Evolutionary conservation across 768 basidiomycete species (phyloP), one percentile per base, ranked within the genome.

Genomic region (Termitomyces heimii): DNA sequence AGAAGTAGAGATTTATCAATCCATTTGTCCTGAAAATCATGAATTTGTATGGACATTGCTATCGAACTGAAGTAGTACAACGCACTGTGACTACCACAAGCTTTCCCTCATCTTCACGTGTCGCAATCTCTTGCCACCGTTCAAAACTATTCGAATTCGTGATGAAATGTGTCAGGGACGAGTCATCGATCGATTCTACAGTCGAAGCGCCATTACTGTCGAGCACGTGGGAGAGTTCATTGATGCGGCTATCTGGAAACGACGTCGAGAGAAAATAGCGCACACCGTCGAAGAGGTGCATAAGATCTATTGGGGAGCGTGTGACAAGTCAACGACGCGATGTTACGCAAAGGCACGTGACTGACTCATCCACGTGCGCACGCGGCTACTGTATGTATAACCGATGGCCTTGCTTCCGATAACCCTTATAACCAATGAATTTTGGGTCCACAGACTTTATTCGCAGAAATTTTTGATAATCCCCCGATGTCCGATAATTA

Each of bases 1-100:
- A 88, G 70, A 9, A 85, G 67, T 22, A 84, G 64, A 4, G 82
- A 84, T 31, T 86, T 77, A 50, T 89, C 85, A 0, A 91, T 83
- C 90, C 92, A 94, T 34, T 72, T 70, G 32, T 84, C 83, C 69
- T 82, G 62, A 37, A 65, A 56, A 57, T 53, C 53, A 62, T 63
- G 48, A 18, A 46, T 10, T 40, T 20, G 35, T 31, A 43, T 20
- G 9, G 12, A 42, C 8, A 29, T 31, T 57, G 40, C 26, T 45
- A 28, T n/a, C 5, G 44, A 34, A 7, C 10, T 20, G 24, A 7
- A 9, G 20, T 12, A 10, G 32, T 24, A 20, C 22, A 56, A 65
- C 73, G 52, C 42, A 76, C 70, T 4, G 79, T 77, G 31, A 79
- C 75, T n/a, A 75, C 66, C 8, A 58, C 64, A 14, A 70, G 60